Conservation (phyloP, 1,139 yeast genomes). For the Taphrina confusa region DNA sequence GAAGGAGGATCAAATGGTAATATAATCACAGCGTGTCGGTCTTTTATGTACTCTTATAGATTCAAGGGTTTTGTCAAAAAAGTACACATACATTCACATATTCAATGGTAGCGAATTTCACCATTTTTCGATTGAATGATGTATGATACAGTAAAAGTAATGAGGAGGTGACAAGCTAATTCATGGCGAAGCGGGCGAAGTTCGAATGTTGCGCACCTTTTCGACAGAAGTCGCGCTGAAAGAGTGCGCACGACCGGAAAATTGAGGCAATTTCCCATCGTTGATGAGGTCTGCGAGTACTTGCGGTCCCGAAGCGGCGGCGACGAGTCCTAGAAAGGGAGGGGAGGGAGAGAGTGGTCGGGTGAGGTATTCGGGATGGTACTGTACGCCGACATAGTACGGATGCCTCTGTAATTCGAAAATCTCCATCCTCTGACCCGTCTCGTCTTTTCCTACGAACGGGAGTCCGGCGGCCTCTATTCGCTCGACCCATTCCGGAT, state of each 20-base stretch:
- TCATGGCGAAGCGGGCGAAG: slow-evolving; percentile 11
- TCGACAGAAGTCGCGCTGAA: slow-evolving; percentile 13
- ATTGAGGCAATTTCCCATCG: slow-evolving; percentile 25
- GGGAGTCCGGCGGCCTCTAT: slow-evolving; percentile 77
- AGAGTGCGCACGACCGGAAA: slow-evolving; percentile 28
- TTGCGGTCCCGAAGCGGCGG: slow-evolving; percentile 55
- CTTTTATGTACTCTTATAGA: too few species aligned
- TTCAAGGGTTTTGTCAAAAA: too few species aligned
- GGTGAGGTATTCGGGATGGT: slow-evolving; percentile 96
- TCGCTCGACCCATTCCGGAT: slow-evolving; percentile 70
- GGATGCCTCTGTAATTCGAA: slow-evolving; percentile 80
- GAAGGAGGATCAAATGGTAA: too few species aligned
- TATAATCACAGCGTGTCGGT: too few species aligned
- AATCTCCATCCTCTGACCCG: slow-evolving; percentile 89
- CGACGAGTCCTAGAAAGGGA: slow-evolving; percentile 94
- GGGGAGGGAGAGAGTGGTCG: slow-evolving; percentile 95
- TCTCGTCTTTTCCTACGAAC: slow-evolving; percentile 92
- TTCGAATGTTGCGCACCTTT: slow-evolving; percentile 18
- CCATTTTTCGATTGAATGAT: too few species aligned
- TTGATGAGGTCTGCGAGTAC: slow-evolving; percentile 22
- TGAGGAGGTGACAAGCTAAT: too few species aligned
- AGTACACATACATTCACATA: too few species aligned
- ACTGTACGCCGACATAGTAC: slow-evolving; percentile 92
- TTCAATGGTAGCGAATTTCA: too few species aligned
- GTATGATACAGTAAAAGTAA: too few species aligned